These are phyloP conservation scores for Paracoccidioides lutzii DNA, from an alignment of 2,329 filamentous ascomycete genomes.

Conservation along the genomic window DNA sequence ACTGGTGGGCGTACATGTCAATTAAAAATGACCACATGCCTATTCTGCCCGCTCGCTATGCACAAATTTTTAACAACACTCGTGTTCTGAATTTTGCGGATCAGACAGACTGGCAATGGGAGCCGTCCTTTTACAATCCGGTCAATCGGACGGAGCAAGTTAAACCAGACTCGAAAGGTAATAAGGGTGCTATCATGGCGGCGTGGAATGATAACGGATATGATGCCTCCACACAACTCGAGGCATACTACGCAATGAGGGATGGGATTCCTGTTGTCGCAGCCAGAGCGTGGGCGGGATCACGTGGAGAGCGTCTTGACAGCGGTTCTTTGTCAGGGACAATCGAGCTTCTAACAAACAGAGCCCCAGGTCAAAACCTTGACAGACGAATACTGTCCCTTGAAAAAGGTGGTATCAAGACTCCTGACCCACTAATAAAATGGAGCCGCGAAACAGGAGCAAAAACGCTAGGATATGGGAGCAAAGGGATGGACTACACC, in stretches of 20 bases:
- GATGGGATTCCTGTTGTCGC: conserved; percentile 40
- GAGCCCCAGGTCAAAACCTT: conserved; percentile 38
- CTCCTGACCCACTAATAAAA: conserved; percentile 15
- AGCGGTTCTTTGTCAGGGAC: conserved; percentile 25
- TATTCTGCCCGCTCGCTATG: conserved; percentile 37
- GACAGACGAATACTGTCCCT: conserved; percentile 31
- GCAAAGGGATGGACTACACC: conserved; percentile 46
- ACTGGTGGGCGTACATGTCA: conserved; percentile 43
- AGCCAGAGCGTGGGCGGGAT: conserved; percentile 43
- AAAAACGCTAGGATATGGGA: conserved; percentile 32
- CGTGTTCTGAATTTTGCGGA: conserved; percentile 39
- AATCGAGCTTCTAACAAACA: conserved; percentile 31
- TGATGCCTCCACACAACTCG: conserved; percentile 39
- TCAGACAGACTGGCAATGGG: conserved; percentile 32
- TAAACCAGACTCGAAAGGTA: conserved; percentile 21
- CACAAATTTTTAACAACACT: conserved; percentile 35
- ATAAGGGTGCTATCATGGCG: conserved; percentile 39
- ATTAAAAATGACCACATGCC: conserved; percentile 43
- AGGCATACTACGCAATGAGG: conserved; percentile 41
- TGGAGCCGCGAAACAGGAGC: conserved; percentile 24
- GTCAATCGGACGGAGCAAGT: conserved; percentile 39
- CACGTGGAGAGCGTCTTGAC: conserved; percentile 31
- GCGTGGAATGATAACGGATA: conserved; percentile 45
- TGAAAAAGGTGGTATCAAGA: conserved; percentile 24
- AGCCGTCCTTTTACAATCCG: conserved; percentile 40